Evolutionary conservation across 352 stramenopile genomes (phyloP).

Genomic region (Phytophthora crassamura): DNA sequence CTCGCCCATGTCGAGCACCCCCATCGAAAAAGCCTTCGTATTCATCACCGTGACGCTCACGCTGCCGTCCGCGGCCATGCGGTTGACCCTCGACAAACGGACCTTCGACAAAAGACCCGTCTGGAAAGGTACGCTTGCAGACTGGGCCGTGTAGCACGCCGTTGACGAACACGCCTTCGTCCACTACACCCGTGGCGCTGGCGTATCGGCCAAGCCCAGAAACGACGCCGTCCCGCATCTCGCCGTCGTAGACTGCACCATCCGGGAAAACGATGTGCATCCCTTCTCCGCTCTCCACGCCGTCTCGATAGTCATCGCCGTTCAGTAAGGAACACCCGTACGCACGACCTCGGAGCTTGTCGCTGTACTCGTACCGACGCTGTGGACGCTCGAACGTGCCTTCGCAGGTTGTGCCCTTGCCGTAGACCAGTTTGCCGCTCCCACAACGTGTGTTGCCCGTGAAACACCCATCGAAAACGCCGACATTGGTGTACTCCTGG

Average conservation of each 20-base stretch:
- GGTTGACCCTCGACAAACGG: constrained; percentile 54
- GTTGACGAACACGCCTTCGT: constrained; percentile 70
- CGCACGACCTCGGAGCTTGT: constrained; percentile 38
- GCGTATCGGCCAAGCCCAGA: constrained; percentile 63
- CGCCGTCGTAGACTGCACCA: constrained; percentile 67
- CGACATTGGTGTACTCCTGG: constrained; percentile 69
- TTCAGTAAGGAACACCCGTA: constrained; percentile 60
- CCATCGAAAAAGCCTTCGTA: constrained; percentile 72
- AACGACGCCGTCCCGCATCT: constrained; percentile 67
- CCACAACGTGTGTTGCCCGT: constrained; percentile 47
- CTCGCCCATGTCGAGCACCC: constrained; percentile 54
- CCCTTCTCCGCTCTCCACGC: constrained; percentile 52
- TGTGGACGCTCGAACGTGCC: constrained; percentile 58
- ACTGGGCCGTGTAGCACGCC: constrained; percentile 59
- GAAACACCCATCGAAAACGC: constrained; percentile 73
- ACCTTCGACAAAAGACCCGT: constrained; percentile 56
- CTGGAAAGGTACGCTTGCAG: constrained; percentile 53
- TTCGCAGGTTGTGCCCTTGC: constrained; percentile 54
- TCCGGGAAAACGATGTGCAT: constrained; percentile 66
- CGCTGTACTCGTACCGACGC: constrained; percentile 52
- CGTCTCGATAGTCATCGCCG: constrained; percentile 54
- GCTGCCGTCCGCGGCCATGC: constrained; percentile 47
- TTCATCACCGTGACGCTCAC: constrained; percentile 53
- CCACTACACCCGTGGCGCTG: constrained; percentile 66
- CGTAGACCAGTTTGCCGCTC: constrained; percentile 60